Conservation (phyloP, 805 yeast species). For the Blastobotrys parvus region DNA sequence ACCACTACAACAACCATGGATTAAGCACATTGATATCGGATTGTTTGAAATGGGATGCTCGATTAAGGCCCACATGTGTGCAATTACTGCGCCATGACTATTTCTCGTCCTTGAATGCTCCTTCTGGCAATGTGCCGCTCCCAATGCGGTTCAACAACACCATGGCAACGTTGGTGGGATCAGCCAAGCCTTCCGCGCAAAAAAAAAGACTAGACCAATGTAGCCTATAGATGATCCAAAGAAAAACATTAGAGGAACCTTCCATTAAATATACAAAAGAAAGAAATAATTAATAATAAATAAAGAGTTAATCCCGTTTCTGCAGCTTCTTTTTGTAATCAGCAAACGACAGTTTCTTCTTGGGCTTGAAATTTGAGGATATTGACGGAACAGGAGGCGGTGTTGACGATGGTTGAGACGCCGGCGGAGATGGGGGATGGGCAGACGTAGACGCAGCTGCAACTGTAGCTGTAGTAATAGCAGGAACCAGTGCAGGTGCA, state of each 20-base stretch:
- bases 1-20: conserved; percentile 3
- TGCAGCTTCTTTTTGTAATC: conserved; percentile 53
- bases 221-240: too few relatives aligned
- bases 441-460: not conserved
- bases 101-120: not conserved
- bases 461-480: too few relatives aligned
- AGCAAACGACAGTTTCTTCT: conserved; percentile 63
- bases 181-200: too few relatives aligned
- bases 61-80: conserved; percentile 18
- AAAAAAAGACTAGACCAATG: too few relatives aligned
- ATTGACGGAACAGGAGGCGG: too few relatives aligned
- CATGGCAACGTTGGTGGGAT: too few relatives aligned
- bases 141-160: not conserved
- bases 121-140: not conserved
- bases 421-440: not conserved
- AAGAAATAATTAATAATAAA: conserved; percentile 1
- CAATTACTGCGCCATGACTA: conserved; percentile 8
- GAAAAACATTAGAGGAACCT: too few relatives aligned
- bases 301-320: not conserved
- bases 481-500: too few relatives aligned
- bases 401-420: too few relatives aligned
- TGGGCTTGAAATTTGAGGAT: too few relatives aligned
- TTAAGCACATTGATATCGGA: conserved; percentile 12
- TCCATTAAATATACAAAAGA: not conserved
- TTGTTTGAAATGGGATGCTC: conserved; percentile 75